Conservation (phyloP, 2,329 filamentous ascomycete species). For the Fusarium virguliforme region DNA sequence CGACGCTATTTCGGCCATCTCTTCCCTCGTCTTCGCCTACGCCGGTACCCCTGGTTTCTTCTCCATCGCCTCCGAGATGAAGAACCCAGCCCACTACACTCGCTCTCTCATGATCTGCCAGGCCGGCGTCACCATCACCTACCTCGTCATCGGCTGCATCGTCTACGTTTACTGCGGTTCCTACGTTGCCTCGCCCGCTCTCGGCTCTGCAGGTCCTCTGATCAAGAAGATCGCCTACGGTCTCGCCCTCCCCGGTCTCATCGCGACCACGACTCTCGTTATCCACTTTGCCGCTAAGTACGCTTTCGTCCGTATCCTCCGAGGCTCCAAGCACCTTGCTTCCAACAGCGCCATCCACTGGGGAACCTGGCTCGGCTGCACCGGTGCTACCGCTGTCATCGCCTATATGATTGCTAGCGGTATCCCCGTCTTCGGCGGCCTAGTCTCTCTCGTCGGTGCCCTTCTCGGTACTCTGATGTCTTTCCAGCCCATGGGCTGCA, state of each 20-base stretch:
- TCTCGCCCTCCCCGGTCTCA: slow-evolving; percentile 52
- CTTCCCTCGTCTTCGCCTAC: slow-evolving; percentile 58
- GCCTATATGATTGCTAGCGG: slow-evolving; percentile 51
- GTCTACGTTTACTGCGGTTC: slow-evolving; percentile 65
- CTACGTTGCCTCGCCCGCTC: slow-evolving; percentile 64
- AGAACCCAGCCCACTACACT: slow-evolving; percentile 51
- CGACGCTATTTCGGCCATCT: slow-evolving; percentile 53
- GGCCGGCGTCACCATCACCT: slow-evolving; percentile 53
- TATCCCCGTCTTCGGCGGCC: slow-evolving; percentile 49
- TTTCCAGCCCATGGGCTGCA: slow-evolving; percentile 51
- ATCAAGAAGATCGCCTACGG: slow-evolving; percentile 65
- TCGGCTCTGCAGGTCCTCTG: slow-evolving; percentile 61
- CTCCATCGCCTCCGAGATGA: slow-evolving; percentile 54
- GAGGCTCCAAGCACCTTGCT: slow-evolving; percentile 52
- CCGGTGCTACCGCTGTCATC: slow-evolving; percentile 43
- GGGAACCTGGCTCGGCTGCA: slow-evolving; percentile 54
- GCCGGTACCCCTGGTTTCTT: slow-evolving; percentile 58
- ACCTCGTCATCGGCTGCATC: slow-evolving; percentile 56
- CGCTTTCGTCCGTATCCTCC: slow-evolving; percentile 44
- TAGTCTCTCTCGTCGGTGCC: slow-evolving; percentile 53
- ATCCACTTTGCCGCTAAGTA: slow-evolving; percentile 48
- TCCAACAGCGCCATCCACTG: slow-evolving; percentile 53
- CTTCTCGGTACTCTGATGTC: slow-evolving; percentile 53
- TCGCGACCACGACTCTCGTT: slow-evolving; percentile 50
- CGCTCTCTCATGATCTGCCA: slow-evolving; percentile 50